Evolutionary conservation across 2,329 filamentous ascomycete species (phyloP).

Genomic region (Curvularia sp.): DNA sequence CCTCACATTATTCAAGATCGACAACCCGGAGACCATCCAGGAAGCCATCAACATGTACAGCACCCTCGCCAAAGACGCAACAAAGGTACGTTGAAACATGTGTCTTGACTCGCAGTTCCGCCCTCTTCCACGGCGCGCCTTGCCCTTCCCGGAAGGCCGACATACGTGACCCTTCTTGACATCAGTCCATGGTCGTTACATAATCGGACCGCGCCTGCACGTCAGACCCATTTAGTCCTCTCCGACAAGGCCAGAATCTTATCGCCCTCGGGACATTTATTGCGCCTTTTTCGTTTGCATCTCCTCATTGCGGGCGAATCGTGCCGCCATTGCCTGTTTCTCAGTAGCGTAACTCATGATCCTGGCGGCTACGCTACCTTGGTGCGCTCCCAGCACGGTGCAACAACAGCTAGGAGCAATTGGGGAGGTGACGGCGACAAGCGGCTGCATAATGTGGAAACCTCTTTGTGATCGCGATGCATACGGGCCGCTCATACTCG

Average conservation of each 20-base stretch:
- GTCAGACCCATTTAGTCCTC: slow-evolving; percentile 28
- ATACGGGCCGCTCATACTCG: slow-evolving; percentile 3
- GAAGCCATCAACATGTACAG: slow-evolving; percentile 44
- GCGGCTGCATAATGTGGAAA: slow-evolving; percentile 17
- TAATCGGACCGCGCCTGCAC: slow-evolving; percentile 21
- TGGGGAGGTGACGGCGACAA: slow-evolving; percentile 18
- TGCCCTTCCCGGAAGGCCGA: slow-evolving; percentile 5
- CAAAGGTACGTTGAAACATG: slow-evolving; percentile 40
- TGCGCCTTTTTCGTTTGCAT: slow-evolving; percentile 1
- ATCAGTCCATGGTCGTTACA: slow-evolving; percentile 5
- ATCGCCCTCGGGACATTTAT: slow-evolving; percentile 18
- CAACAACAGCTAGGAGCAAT: slow-evolving; percentile 14
- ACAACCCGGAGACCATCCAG: slow-evolving; percentile 38
- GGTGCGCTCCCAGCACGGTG: slow-evolving; percentile 1
- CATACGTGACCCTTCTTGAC: slow-evolving; percentile 26
- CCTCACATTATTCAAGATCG: slow-evolving; percentile 49
- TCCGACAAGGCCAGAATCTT: slow-evolving; percentile 19
- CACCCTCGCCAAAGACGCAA: slow-evolving; percentile 41
- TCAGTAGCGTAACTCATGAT: slow-evolving; percentile 11
- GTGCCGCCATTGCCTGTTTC: slow-evolving; percentile 4
- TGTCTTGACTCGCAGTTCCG: slow-evolving; percentile 12
- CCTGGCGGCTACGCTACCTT: slow-evolving; percentile 14
- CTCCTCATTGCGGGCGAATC: slow-evolving; percentile 1
- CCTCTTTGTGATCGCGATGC: slow-evolving; percentile 8
- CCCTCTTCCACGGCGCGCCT: not conserved